Evolutionary conservation across 805 yeast species (phyloP).

Genomic region (Lipomyces kockii): DNA sequence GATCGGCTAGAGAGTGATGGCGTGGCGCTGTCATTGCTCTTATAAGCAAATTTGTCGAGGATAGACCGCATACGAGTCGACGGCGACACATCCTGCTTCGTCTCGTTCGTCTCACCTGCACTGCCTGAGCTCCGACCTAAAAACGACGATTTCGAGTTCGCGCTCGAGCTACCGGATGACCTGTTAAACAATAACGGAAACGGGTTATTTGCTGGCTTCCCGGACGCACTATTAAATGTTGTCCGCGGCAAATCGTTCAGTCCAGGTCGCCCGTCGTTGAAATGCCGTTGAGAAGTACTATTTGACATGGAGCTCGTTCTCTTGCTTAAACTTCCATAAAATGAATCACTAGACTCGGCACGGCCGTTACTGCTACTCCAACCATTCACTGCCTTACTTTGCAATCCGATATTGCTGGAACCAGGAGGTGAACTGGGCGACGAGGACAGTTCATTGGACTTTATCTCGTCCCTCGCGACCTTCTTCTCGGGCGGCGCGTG

Average conservation of each 20-base stretch:
- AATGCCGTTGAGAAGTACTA: neutral
- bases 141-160: neutral
- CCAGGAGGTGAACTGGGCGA: constrained; percentile 9
- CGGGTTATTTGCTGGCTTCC: constrained; percentile 16
- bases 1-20: neutral
- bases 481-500: constrained; percentile 2
- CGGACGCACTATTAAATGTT: constrained; percentile 4
- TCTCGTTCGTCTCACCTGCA: neutral
- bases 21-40: constrained; percentile 1
- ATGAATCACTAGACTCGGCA: constrained; percentile 16
- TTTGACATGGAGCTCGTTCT: constrained; percentile 1
- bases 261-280: constrained; percentile 4
- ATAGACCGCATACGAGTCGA: constrained; percentile 22
- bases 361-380: neutral
- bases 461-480: neutral
- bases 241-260: constrained; percentile 6
- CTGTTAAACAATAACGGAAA: constrained; percentile 29
- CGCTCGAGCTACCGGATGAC: neutral
- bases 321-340: constrained; percentile 20
- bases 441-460: constrained; percentile 17
- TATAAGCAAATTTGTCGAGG: constrained; percentile 18
- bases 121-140: neutral
- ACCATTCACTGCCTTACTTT: neutral
- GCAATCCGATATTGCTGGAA: neutral
- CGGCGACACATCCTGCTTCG: constrained; percentile 9